Evolutionary conservation across 148 eudicot species (phyloP), one percentile per base, ranked within the genome.

Genomic region (Nepenthes gracilis): DNA sequence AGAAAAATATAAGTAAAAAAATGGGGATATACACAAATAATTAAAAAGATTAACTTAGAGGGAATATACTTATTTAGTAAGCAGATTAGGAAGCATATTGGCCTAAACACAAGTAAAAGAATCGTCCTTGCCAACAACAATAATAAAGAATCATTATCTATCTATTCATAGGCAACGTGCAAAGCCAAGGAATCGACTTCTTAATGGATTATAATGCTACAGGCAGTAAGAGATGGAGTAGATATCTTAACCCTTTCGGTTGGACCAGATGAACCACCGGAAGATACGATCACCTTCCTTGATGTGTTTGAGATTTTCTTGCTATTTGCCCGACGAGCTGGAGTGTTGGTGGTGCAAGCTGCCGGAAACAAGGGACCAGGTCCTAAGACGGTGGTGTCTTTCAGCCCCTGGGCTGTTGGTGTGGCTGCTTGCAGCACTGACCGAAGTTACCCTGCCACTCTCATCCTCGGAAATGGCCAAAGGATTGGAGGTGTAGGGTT

Each of bases 381-480:
- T 35, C 75, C 87, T 1, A 82, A 77, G 64, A 65, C 81, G 2
- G 78, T 83, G 10, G 84, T 81, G n/a, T 88, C 99, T 35, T 93
- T 77, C 68, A 89, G 96, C 68, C 99, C 99, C 7, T 89, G 99
- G 99, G 71, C 82, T 43, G 75, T 93, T 34, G 96, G 96, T 32
- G 90, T 89, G 2, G 95, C 77, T 50, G 61, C 96, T 62, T 81
- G 83, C 58, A 66, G 38, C 69, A 93, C 92, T 0, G 91, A 81
- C 68, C 67, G 99, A 55, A 74, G 60, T 54, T 93, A 93, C 66
- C 71, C 85, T 8, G 81, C 72, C 36, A 69, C 83, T 53, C 89
- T 93, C 33, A 60, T 78, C 49, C 98, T 93, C 12, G 95, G 92
- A 12, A 73, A 84, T 64, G 89, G 87, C 57, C 74, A 57, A 57